Evolutionary conservation across 1,139 yeast genomes (phyloP).

Genomic region (Ogataea hybrid): DNA sequence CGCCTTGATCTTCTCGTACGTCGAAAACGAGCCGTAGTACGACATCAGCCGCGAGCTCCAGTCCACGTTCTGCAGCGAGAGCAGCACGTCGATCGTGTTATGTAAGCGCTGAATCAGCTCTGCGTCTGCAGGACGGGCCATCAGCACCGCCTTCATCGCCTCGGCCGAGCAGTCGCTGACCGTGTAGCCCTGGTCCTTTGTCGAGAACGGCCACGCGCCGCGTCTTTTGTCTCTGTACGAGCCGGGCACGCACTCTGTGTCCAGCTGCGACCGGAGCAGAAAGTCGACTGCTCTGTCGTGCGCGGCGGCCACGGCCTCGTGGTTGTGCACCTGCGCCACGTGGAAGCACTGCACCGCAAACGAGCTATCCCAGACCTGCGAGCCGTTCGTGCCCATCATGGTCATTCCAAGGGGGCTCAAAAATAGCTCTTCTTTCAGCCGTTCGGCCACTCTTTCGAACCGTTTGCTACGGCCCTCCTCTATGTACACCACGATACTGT

Average conservation of each 20-base stretch:
- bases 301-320: constrained; percentile 62
- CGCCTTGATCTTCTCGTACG: constrained; percentile 86
- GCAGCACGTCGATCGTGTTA: constrained; percentile 69
- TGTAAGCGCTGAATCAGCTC: constrained; percentile 52
- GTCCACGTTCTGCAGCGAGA: constrained; percentile 74
- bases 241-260: constrained; percentile 73
- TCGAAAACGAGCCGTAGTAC: constrained; percentile 89
- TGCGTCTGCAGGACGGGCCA: constrained; percentile 72
- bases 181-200: constrained; percentile 93
- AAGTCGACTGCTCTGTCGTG: constrained; percentile 67
- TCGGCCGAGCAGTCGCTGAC: constrained; percentile 98
- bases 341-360: constrained; percentile 84
- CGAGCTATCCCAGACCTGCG: constrained; percentile 96
- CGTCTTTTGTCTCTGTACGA: constrained; percentile 78
- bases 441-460: constrained; percentile 52
- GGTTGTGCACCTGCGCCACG: constrained; percentile 73
- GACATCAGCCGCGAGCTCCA: constrained; percentile 36
- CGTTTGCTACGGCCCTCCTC: constrained; percentile 71
- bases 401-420: constrained; percentile 91
- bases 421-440: constrained; percentile 77
- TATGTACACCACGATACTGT: constrained; percentile 61
- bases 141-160: constrained; percentile 86
- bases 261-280: constrained; percentile 80
- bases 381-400: constrained; percentile 96
- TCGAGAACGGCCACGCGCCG: constrained; percentile 98